Base-by-base conservation (phyloP, 2,329 filamentous ascomycete genomes). In the Ophiostoma sp. region DNA sequence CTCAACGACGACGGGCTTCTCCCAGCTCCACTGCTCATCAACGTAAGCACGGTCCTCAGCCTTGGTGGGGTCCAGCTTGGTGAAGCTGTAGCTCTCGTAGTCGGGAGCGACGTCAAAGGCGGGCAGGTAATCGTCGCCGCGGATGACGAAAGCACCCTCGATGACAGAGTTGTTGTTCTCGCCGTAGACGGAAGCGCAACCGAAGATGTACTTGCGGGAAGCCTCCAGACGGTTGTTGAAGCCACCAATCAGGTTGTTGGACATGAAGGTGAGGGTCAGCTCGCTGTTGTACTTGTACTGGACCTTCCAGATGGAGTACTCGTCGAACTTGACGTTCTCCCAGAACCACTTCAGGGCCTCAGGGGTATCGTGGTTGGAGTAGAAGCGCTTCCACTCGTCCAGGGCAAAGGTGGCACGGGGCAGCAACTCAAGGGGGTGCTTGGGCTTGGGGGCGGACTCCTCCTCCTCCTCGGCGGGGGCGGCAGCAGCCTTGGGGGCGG, bases 241-340 rank as follows among this genome's bases (percentile, higher is more conserved):
- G 80, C 95, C 95, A 82, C 91, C 93, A 79, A 99, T 94, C 81
- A 98, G 84, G 88, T 99, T 99, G 86, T 90, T 92, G 75, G 92
- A 94, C 95, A 99, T 99, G 91, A 99, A 99, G 77, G 90, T 91
- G 81, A 95, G 84, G 78, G 92, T 97, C 74, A 99, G 87, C 88
- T 99, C 95, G 71, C 97, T 89, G 82, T 97, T 96, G 87, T 99
- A 99, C 89, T 97, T 97, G 89, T 97, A 99, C 82, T 93, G 89
- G 75, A 93, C 83, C 80, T 87, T 88, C 92, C 93, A 99, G 80
- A 99, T 82, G 68, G 93, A 96, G 87, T 95, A 99, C 82, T 99
- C 95, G 73, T 93, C 89, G 75, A 95, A 89, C 78, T 95, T 94
- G 82, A 88, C 87, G 81, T 96, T 92, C 84, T 97, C 89, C 94